Evolutionary conservation across 169 alveolate genomes (phyloP).

Genomic region (Plasmodium ovale): DNA sequence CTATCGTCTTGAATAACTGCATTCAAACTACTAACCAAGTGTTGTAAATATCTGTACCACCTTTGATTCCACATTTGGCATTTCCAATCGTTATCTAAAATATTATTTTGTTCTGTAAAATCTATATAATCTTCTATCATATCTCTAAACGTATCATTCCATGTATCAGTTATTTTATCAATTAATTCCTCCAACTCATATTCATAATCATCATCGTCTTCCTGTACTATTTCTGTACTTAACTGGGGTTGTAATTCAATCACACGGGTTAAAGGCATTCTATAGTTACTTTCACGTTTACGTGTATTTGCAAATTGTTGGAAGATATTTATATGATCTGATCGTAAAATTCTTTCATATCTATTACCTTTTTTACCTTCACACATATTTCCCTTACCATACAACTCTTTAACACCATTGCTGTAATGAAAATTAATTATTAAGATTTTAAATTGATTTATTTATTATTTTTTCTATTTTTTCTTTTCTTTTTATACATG

Average conservation of each 20-base stretch:
- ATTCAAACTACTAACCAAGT: constrained; percentile 4
- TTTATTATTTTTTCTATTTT: no score
- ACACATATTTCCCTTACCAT: not conserved
- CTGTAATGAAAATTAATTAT: not conserved
- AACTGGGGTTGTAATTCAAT: not conserved
- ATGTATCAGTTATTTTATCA: constrained; percentile 12
- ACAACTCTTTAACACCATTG: not conserved
- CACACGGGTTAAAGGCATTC: not conserved
- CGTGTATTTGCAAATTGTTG: not conserved
- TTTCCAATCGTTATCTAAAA: constrained; percentile 31
- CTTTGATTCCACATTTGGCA: constrained; percentile 46
- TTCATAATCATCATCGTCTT: not conserved
- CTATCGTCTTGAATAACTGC: constrained; percentile 13
- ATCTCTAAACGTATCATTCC: constrained; percentile 29
- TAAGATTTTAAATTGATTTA: no score
- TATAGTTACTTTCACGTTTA: not conserved
- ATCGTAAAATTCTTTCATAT: constrained; percentile 22
- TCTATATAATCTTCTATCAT: constrained; percentile 30
- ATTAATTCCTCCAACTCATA: constrained; percentile 10
- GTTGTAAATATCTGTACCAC: constrained; percentile 19
- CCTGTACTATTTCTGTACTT: not conserved
- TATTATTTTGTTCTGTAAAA: constrained; percentile 33
- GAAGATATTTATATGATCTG: constrained; percentile 7
- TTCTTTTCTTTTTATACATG: no score
- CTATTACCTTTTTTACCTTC: not conserved